phyloP scores from a whole-genome alignment of 768 basidiomycete genomes.

The Tricholoma hemisulphureum region DNA sequence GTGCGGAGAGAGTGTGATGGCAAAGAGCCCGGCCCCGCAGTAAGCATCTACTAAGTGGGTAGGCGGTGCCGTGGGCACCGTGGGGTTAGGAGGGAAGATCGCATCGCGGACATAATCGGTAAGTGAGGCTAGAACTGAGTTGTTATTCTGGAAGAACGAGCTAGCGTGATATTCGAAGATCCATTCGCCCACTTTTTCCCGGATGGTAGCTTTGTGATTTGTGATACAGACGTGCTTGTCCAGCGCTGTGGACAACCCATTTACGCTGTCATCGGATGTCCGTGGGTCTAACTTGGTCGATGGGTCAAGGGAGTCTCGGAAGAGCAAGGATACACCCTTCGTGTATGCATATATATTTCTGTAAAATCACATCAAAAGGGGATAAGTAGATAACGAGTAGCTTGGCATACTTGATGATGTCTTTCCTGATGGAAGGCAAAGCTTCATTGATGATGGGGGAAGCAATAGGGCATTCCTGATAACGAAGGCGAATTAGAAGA shows the following conservation, averaged over 20 bases:
- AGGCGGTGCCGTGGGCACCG: constrained; percentile 27
- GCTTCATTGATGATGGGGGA: constrained; percentile 76
- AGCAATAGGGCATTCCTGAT: constrained; percentile 88
- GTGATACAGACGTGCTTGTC: constrained; percentile 78
- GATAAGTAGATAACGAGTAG: not conserved
- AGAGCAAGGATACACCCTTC: constrained; percentile 83
- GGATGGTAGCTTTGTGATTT: constrained; percentile 74
- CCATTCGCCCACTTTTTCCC: constrained; percentile 79
- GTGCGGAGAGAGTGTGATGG: constrained; percentile 73
- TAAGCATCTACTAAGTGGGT: constrained; percentile 96
- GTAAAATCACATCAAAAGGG: not conserved
- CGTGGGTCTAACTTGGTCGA: constrained; percentile 23
- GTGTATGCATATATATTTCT: constrained; percentile 83
- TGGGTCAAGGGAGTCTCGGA: constrained; percentile 71
- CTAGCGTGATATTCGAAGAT: constrained; percentile 84
- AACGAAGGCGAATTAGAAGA: not conserved
- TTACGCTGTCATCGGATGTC: constrained; percentile 26
- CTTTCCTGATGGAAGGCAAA: constrained; percentile 55
- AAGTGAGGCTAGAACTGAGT: constrained; percentile 81
- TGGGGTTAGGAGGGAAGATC: constrained; percentile 45
- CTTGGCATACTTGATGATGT: constrained; percentile 61
- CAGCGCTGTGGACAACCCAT: constrained; percentile 37
- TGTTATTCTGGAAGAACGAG: constrained; percentile 99
- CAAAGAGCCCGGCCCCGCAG: constrained; percentile 88
- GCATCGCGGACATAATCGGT: constrained; percentile 80